Evolutionary conservation across 345 rosid genomes (phyloP).

Genomic region (Lenwebbia sp.): DNA sequence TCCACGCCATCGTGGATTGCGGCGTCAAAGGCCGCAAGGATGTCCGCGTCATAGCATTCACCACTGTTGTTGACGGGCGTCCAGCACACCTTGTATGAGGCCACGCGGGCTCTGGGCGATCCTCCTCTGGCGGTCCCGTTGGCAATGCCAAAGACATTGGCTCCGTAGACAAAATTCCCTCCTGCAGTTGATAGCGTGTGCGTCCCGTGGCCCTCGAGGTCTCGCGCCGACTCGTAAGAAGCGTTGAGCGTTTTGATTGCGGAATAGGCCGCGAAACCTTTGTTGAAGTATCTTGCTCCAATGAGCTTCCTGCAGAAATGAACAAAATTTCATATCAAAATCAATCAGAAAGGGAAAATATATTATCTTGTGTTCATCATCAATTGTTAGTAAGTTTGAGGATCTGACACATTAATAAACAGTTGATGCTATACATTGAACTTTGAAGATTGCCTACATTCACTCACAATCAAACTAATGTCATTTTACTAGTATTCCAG

Average conservation of each 20-base stretch:
- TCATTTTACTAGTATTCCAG: background rate
- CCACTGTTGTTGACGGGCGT: background rate
- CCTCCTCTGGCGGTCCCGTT: slow-evolving; percentile 47
- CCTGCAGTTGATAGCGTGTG: slow-evolving; percentile 45
- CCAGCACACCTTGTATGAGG: slow-evolving; percentile 59
- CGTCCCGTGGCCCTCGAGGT: slow-evolving; percentile 37
- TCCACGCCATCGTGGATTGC: slow-evolving; percentile 53
- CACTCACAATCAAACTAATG: background rate
- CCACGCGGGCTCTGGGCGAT: slow-evolving; percentile 44
- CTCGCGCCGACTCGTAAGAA: slow-evolving; percentile 9
- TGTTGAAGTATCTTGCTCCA: slow-evolving; percentile 44
- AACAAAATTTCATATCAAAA: background rate
- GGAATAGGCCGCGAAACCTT: slow-evolving; percentile 11
- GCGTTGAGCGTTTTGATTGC: background rate
- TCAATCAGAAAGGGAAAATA: background rate
- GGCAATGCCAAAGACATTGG: slow-evolving; percentile 10
- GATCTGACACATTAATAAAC: background rate
- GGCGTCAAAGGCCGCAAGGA: slow-evolving; percentile 29
- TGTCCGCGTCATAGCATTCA: slow-evolving; percentile 36
- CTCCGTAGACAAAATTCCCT: slow-evolving; percentile 29
- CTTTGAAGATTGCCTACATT: background rate
- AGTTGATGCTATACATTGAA: background rate
- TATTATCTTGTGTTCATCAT: background rate
- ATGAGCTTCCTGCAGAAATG: slow-evolving; percentile 39
- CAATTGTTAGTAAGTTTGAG: background rate